A percentile compares a stretch with the other conserved stretches of the same genome.
phyloP scores from a whole-genome alignment of 345 rosid species.

The Corymbia maculata region DNA sequence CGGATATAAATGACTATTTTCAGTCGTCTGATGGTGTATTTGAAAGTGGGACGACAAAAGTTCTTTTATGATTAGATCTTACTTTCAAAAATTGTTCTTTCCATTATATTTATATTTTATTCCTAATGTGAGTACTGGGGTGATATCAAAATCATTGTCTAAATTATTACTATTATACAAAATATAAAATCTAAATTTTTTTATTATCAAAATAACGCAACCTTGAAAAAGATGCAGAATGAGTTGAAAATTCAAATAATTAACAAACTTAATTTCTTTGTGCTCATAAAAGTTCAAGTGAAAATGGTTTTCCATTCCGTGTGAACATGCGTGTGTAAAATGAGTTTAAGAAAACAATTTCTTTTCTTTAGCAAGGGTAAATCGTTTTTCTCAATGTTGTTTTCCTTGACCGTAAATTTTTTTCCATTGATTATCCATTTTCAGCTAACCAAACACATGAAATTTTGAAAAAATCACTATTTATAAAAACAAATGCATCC shows the following conservation, averaged over 20 bases:
- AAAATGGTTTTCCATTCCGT: neutral
- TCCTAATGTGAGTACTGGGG: neutral
- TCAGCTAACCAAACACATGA: neutral
- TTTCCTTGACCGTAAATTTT: neutral
- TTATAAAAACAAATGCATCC: neutral
- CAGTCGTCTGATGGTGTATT: neutral
- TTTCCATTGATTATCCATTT: neutral
- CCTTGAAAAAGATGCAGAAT: neutral
- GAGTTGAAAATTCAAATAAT: neutral
- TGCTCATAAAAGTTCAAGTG: neutral
- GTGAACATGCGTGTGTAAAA: neutral
- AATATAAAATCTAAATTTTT: neutral
- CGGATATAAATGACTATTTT: neutral
- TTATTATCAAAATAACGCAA: neutral
- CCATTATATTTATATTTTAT: neutral
- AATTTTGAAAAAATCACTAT: neutral
- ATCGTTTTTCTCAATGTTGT: neutral
- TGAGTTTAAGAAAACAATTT: neutral
- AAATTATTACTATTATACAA: neutral
- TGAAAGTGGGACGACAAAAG: neutral
- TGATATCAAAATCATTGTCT: neutral
- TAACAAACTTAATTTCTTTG: neutral
- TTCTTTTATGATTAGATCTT: neutral
- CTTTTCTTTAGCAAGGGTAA: neutral
- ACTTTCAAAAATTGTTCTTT: neutral